Percentiles rank a stretch among this genome's conserved stretches.
Conservation (phyloP, 805 yeast species). For the Saccharomyces eubayanus region DNA sequence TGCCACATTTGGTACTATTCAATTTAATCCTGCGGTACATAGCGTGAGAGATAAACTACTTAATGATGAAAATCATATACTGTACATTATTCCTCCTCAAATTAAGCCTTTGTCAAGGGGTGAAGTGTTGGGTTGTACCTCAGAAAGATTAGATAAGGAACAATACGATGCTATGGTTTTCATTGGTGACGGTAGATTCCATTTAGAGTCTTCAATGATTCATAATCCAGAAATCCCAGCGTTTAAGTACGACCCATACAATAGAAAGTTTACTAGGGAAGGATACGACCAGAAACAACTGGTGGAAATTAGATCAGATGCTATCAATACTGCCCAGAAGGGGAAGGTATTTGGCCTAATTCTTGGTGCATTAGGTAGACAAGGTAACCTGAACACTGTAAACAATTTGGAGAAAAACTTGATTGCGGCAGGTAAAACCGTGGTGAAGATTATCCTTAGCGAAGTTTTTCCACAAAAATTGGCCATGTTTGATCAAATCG, state of each 20-base stretch:
- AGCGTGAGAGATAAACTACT: slow-evolving; percentile 56
- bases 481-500: slow-evolving; percentile 86
- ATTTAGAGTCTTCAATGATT: slow-evolving; percentile 91
- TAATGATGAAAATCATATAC: slow-evolving; percentile 36
- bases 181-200: slow-evolving; percentile 94
- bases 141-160: slow-evolving; percentile 62
- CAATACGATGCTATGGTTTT: slow-evolving; percentile 77
- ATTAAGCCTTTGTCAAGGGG: slow-evolving; percentile 89
- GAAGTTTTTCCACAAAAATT: slow-evolving; percentile 91
- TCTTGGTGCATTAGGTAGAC: slow-evolving; percentile 90
- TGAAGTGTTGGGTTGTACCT: slow-evolving; percentile 93
- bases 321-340: slow-evolving; percentile 53
- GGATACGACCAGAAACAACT: slow-evolving; percentile 80
- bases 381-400: slow-evolving; percentile 78
- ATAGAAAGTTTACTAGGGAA: slow-evolving; percentile 83
- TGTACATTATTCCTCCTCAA: slow-evolving; percentile 78
- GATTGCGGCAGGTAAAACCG: slow-evolving; percentile 47
- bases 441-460: slow-evolving; percentile 74
- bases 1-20: slow-evolving; percentile 92
- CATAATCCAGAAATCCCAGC: slow-evolving; percentile 93
- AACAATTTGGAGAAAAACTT: slow-evolving; percentile 54
- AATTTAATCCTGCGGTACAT: slow-evolving; percentile 91
- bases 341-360: slow-evolving; percentile 72
- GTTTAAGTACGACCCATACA: slow-evolving; percentile 89
- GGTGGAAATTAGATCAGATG: slow-evolving; percentile 63